Evolutionary conservation across 148 eudicot species (phyloP), one percentile per base, ranked within the genome.

Genomic region (Camellia granthamiana): DNA sequence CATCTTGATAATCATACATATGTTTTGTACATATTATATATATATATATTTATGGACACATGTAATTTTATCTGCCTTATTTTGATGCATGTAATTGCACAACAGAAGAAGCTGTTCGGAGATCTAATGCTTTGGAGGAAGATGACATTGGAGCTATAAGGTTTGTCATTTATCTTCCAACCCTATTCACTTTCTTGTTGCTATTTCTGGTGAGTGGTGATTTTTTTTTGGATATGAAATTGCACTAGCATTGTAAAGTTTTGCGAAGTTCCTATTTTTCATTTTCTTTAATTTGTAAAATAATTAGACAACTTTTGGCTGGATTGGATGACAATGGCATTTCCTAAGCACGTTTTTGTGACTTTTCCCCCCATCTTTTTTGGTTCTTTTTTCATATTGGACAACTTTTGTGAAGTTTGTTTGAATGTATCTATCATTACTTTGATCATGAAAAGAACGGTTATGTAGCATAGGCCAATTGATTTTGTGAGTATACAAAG

Each of bases 101-200:
- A 68, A 84, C 88, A 95, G 99, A 96, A 77, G 99, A 96, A 82
- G 93, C 92, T 79, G 83, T 85, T 76, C 90, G 97, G 76, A 90
- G 99, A 86, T 88, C 97, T 65, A 85, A 82, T 78, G 99, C 98
- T 74, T 81, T 87, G 90, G 99, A 90, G 85, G 80, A 89, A 77
- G 92, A 93, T 86, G 98, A 88, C 81, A 76, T 86, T 42, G 84
- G 58, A 11, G 82, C 85, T 38, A 84, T 96, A 83, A 93, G 99
- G 99, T 96, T 82, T 83, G 90, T 68, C 67, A 72, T 77, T 63
- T 49, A 30, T 78, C 8, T 41, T 74, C 52, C 74, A 18, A 49
- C 59, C 70, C 19, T 69, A 15, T 42, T 73, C 41, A 18, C n/a
- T 43, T 42, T 55, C 15, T 1, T 51, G 14, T 72, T 30, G 38